Evolutionary conservation across 192 early-diverging fungal genomes (phyloP), one percentile per base, ranked within the genome.

Genomic region (Funneliformis geosporum): DNA sequence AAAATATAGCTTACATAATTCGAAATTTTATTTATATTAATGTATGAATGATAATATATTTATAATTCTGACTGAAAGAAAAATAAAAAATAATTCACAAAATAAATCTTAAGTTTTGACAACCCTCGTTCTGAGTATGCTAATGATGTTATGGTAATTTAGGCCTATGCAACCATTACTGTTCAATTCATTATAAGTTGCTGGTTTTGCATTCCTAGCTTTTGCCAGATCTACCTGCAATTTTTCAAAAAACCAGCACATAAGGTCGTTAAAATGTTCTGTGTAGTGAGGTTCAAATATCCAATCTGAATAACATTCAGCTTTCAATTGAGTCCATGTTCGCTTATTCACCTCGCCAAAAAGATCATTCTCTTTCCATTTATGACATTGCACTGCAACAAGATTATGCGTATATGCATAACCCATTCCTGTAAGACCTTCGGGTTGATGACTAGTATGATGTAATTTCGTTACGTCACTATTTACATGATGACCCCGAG

Each of bases 241-340:
- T 33, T 47, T 79, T 60, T 70, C 65, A 67, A 79, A 79, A 43
- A 79, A 79, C 78, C 78, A 79, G 66, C 78, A 50, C 65, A 70
- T 79, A 18, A 79, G 47, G 47, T 55, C 40, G 28, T 79, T 79
- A 61, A 79, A 79, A 60, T 70, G 46, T 12, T 67, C 10, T 59
- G 39, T 25, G 33, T n/a, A 21, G 46, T 79, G 78, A 39, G 46
- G 1, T n/a, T 67, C 66, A 79, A 79, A 79, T 60, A 0, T 79
- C 78, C 78, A 79, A 21, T 71, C 67, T 28, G n/a, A 42, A 70
- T 69, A 79, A 59, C 33, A 0, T 33, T 50, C 14, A 5, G 18
- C 25, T 55, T 79, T 79, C 42, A 27, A 39, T 47, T 46, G 66
- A 59, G 43, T 21, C 78, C 78, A 79, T 46, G 14, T 68, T 50